Evolutionary conservation across 331 rosid genomes (phyloP), one percentile per base, ranked within the genome.

Genomic region (Telfairia occidentalis): DNA sequence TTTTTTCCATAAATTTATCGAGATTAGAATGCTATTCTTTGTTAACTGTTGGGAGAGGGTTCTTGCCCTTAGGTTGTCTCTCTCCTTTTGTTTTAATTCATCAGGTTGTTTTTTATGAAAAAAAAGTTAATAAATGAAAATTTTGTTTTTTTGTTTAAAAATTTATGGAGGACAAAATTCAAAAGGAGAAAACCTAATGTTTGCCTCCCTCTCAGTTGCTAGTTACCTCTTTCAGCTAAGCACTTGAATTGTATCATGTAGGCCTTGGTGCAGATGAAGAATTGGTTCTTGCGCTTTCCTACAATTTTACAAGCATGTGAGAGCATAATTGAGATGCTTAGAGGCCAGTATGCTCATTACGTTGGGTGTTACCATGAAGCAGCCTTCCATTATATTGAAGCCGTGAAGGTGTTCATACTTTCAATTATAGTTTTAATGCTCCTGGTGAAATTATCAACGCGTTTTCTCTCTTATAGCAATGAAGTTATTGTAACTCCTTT

Each of bases 261-360:
- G 98, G 98, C 97, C 76, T 83, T 94, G 88, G 82, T 84, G 57
- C 92, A 94, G 87, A 91, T 94, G 97, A 94, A 84, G 83, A 87
- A 83, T 81, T 91, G 91, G 96, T 94, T 83, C 80, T 54, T 82
- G 82, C 92, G 96, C 85, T 94, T 94, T 80, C 98, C 98, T 61
- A 91, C 98, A 48, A 94, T 94, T 67, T 84, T 94, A 85, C 96
- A 89, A 78, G 84, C 97, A 76, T 90, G 96, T 85, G 98, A 91
- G 84, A 85, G 98, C 84, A 81, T 86, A 78, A 90, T 94, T 58
- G 97, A 94, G 89, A 89, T 88, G 96, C 96, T 94, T 49, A 86
- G 98, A 80, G 98, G 98, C 79, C 98, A 88, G 76, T 94, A 94
- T 84, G 87, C 97, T 79, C 98, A 94, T 83, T 83, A 89, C 8